Evolutionary conservation across 2,329 filamentous ascomycete species (phyloP).

Genomic region (Fusarium mexicanum): DNA sequence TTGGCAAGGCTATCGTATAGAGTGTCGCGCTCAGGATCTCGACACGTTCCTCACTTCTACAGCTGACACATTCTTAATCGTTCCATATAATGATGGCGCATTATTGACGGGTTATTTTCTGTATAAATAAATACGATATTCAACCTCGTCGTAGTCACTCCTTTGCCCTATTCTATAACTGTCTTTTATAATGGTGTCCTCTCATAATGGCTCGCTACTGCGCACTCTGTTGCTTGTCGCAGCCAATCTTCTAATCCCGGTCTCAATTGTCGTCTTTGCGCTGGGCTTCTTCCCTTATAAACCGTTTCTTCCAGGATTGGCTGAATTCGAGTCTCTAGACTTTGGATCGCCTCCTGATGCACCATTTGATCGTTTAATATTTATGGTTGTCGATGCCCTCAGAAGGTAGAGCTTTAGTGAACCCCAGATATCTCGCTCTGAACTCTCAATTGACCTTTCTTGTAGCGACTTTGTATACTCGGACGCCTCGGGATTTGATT

Average conservation of each 20-base stretch:
- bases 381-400: slow-evolving; percentile 98
- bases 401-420: slow-evolving; percentile 69
- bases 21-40: slow-evolving; percentile 30
- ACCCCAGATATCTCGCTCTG: not conserved
- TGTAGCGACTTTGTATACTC: slow-evolving; percentile 91
- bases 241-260: slow-evolving; percentile 81
- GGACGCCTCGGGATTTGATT: slow-evolving; percentile 81
- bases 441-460: slow-evolving; percentile 35
- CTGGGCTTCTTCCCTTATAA: slow-evolving; percentile 98
- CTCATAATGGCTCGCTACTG: slow-evolving; percentile 40
- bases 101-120: slow-evolving; percentile 8
- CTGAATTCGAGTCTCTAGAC: slow-evolving; percentile 68
- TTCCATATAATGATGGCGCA: slow-evolving; percentile 29
- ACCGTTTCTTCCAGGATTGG: slow-evolving; percentile 86
- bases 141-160: slow-evolving; percentile 20
- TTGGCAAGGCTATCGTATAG: slow-evolving; percentile 38
- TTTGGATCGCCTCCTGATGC: slow-evolving; percentile 68
- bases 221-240: slow-evolving; percentile 62
- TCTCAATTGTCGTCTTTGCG: slow-evolving; percentile 81
- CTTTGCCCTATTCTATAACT: slow-evolving; percentile 5
- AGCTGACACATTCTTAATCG: slow-evolving; percentile 12
- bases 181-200: slow-evolving; percentile 38
- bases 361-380: slow-evolving; percentile 88
- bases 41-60: slow-evolving; percentile 41
- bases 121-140: not conserved